These are phyloP conservation scores for Prunus salicina DNA, from an alignment of 306 rosid genomes.

Conservation along the genomic window DNA sequence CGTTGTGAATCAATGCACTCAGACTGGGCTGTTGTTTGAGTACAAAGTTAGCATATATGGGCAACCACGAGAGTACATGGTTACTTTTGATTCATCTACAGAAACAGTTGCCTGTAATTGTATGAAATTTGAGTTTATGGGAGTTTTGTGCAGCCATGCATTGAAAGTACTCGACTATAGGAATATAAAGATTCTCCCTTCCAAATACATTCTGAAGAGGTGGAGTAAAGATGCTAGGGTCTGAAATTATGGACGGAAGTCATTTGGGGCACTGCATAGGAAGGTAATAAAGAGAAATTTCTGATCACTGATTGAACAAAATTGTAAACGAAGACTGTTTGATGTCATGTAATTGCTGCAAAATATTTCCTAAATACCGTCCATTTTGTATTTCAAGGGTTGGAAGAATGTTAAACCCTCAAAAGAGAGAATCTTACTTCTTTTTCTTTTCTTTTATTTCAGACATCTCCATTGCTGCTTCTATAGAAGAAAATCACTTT, in stretches of 20 bases:
- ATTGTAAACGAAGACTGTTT: neutral
- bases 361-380: neutral
- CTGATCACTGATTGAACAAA: too few species aligned
- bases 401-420: neutral
- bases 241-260: constrained; percentile 18
- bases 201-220: constrained; percentile 53
- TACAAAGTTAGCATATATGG: constrained; percentile 53
- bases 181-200: constrained; percentile 55
- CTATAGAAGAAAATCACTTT: neutral
- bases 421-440: neutral
- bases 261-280: neutral
- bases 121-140: constrained; percentile 60
- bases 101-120: constrained; percentile 54
- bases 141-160: constrained; percentile 58
- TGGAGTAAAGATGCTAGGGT: constrained; percentile 63
- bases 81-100: constrained; percentile 39
- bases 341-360: constrained; percentile 1
- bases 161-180: constrained; percentile 57
- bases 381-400: neutral
- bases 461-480: neutral
- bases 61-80: constrained; percentile 43
- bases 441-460: too few species aligned
- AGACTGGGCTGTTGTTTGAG: constrained; percentile 34
- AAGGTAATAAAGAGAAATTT: neutral
- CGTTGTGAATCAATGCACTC: constrained; percentile 37